Evolutionary conservation across 805 yeast species (phyloP).

Genomic region (Wickerhamomyces ciferrii): DNA sequence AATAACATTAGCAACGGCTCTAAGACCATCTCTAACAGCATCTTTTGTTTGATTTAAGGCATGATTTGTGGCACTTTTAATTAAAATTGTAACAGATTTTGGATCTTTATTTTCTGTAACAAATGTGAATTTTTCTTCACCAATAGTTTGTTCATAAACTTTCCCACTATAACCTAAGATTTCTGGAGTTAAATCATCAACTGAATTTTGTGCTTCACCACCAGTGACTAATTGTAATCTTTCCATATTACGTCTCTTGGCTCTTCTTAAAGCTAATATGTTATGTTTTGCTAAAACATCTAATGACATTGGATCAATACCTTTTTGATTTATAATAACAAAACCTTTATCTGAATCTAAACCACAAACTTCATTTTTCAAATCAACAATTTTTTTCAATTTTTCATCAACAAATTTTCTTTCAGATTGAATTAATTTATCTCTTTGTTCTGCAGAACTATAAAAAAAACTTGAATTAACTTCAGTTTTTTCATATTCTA

Average conservation of each 20-base stretch:
- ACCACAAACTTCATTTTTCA: slow-evolving; percentile 89
- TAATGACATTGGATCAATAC: slow-evolving; percentile 96
- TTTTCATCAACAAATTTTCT: slow-evolving; percentile 93
- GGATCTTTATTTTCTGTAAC: slow-evolving; percentile 89
- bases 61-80: slow-evolving; percentile 90
- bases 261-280: slow-evolving; percentile 92
- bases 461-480: slow-evolving; percentile 95
- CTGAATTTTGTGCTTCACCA: slow-evolving; percentile 96
- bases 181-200: slow-evolving; percentile 80
- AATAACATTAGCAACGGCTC: slow-evolving; percentile 89
- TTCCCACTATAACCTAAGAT: slow-evolving; percentile 85
- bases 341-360: slow-evolving; percentile 68
- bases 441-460: slow-evolving; percentile 93
- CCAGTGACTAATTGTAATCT: slow-evolving; percentile 94
- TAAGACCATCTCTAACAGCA: slow-evolving; percentile 94
- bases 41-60: slow-evolving; percentile 90
- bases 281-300: slow-evolving; percentile 91
- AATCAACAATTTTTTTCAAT: slow-evolving; percentile 82
- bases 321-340: slow-evolving; percentile 96
- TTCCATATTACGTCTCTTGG: slow-evolving; percentile 99
- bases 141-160: slow-evolving; percentile 88
- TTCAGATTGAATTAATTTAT: slow-evolving; percentile 88
- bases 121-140: slow-evolving; percentile 96
- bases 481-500: slow-evolving; percentile 97
- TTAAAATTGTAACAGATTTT: slow-evolving; percentile 83